These are phyloP conservation scores for Usnea hakonensis DNA, from an alignment of 495 filamentous ascomycete species.

Conservation along the genomic window DNA sequence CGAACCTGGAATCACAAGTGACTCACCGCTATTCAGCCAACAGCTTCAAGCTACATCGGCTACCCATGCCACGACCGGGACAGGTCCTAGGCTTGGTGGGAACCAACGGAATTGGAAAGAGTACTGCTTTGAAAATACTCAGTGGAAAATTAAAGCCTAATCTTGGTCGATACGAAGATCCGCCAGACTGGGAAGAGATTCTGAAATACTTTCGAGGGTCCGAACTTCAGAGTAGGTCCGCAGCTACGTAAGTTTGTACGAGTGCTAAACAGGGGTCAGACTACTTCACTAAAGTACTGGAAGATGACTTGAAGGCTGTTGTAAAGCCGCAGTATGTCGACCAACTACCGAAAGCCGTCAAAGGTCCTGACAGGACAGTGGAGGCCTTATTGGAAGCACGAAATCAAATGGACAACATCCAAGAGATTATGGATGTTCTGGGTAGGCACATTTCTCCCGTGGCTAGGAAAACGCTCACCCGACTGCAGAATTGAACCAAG, in stretches of 20 bases:
- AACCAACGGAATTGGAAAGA: slow-evolving; percentile 99
- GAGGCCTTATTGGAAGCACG: slow-evolving; percentile 65
- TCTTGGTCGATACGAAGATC: slow-evolving; percentile 87
- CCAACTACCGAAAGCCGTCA: slow-evolving; percentile 88
- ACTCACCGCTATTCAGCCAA: slow-evolving; percentile 98
- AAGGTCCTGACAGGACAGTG: slow-evolving; percentile 66
- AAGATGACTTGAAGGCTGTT: slow-evolving; percentile 92
- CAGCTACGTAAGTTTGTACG: not conserved
- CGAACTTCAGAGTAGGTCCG: slow-evolving; percentile 78
- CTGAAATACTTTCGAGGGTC: slow-evolving; percentile 96
- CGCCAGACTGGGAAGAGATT: slow-evolving; percentile 98
- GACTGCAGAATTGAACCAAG: slow-evolving; percentile 66
- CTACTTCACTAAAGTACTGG: slow-evolving; percentile 96
- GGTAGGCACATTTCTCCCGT: slow-evolving; percentile 37
- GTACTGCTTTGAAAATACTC: slow-evolving; percentile 94
- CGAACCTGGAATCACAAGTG: slow-evolving; percentile 94
- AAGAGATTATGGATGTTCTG: slow-evolving; percentile 76
- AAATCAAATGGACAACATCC: slow-evolving; percentile 67
- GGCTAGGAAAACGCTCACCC: slow-evolving; percentile 22
- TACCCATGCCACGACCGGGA: slow-evolving; percentile 90
- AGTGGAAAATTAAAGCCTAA: slow-evolving; percentile 98
- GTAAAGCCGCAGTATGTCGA: slow-evolving; percentile 99
- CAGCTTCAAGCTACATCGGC: slow-evolving; percentile 96
- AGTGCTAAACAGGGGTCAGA: slow-evolving; percentile 43
- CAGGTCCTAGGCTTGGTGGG: slow-evolving; percentile 96